Evolutionary conservation across 352 stramenopile species (phyloP).

Genomic region (Phytophthora sp.): DNA sequence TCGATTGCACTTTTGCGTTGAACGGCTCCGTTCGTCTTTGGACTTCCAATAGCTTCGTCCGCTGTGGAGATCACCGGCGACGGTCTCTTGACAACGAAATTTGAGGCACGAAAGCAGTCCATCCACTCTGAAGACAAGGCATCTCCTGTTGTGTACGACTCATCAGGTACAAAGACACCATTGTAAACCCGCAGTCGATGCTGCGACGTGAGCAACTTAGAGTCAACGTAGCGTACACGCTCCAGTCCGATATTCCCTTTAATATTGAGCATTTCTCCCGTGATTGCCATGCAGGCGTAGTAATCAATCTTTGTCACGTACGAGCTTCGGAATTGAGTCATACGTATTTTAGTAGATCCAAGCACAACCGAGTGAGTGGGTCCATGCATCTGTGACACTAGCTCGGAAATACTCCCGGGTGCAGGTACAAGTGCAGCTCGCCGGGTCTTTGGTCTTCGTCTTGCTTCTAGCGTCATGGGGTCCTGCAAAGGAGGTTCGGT

Average conservation of each 20-base stretch:
- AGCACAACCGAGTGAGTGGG: constrained; percentile 59
- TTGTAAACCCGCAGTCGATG: constrained; percentile 71
- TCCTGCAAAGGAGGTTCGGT: constrained; percentile 79
- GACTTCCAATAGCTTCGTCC: not conserved
- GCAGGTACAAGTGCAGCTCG: constrained; percentile 49
- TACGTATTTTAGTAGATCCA: constrained; percentile 75
- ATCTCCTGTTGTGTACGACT: constrained; percentile 66
- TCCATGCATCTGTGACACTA: constrained; percentile 45
- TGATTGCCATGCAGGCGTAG: constrained; percentile 83
- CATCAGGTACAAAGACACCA: constrained; percentile 76
- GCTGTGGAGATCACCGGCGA: not conserved
- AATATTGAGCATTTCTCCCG: constrained; percentile 83
- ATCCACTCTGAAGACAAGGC: constrained; percentile 82
- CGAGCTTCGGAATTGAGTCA: constrained; percentile 83
- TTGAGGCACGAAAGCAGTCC: constrained; percentile 66
- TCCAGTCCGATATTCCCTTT: constrained; percentile 86
- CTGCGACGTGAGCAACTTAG: constrained; percentile 66
- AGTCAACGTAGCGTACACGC: constrained; percentile 74
- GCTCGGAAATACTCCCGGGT: constrained; percentile 35
- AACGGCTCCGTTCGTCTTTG: not conserved
- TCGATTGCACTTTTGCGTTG: constrained; percentile 1
- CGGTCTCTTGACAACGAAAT: constrained; percentile 25
- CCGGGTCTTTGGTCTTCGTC: constrained; percentile 39
- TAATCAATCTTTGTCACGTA: constrained; percentile 89
- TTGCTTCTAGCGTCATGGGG: constrained; percentile 29